Evolutionary conservation across 148 eudicot genomes (phyloP).

Genomic region (Linanthus parryae): DNA sequence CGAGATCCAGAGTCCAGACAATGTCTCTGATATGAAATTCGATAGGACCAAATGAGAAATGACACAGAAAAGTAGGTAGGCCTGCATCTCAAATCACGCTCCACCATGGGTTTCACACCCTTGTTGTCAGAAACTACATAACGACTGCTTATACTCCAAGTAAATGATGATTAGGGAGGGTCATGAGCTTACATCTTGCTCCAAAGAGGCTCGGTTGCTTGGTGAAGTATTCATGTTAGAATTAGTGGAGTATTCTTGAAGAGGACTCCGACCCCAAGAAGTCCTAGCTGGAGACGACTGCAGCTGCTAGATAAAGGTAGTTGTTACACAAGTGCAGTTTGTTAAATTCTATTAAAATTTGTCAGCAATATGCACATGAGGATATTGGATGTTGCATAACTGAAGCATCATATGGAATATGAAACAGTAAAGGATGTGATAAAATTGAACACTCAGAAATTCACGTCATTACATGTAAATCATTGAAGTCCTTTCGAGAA

Average conservation of each 20-base stretch:
- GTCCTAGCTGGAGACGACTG: conserved; percentile 35
- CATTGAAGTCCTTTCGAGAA: conserved; percentile 8
- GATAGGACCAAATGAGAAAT: not conserved
- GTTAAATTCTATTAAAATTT: not conserved
- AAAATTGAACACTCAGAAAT: not conserved
- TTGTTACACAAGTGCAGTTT: not conserved
- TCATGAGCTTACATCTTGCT: conserved; percentile 68
- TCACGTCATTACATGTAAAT: not conserved
- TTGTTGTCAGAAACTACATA: no score
- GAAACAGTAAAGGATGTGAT: not conserved
- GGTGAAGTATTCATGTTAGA: conserved; percentile 30
- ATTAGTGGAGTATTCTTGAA: conserved; percentile 28
- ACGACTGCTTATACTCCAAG: no score
- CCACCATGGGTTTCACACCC: no score
- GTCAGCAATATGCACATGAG: not conserved
- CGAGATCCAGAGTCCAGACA: no score
- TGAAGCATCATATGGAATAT: conserved; percentile 1
- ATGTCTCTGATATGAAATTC: not conserved
- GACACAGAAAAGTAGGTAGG: conserved; percentile 1
- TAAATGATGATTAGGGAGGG: not conserved
- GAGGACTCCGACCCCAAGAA: conserved; percentile 32
- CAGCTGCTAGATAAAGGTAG: conserved; percentile 27
- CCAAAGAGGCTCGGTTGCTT: conserved; percentile 67
- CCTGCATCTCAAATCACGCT: no score
- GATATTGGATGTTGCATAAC: not conserved